Base-by-base conservation (phyloP, 1,139 yeast species). In the Lipomyces yarrowii region DNA sequence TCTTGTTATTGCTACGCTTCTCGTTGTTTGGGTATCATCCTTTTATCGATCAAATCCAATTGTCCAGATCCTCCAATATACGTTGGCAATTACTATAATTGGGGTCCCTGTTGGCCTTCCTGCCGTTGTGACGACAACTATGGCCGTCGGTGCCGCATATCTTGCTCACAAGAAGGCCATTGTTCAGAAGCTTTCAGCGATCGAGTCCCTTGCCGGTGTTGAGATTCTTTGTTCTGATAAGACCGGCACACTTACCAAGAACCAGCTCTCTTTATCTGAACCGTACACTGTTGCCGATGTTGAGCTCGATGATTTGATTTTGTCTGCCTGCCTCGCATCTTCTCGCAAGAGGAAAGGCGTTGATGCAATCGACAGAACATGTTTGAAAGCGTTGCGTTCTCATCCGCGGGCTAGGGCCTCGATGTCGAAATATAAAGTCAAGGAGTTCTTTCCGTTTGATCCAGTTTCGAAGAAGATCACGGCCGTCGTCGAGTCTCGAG, bases 81-180 rank as follows among this genome's bases (percentile, higher is more conserved):
- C 89, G 75, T 85, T 94, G 80, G 97, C 97, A 75, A 91, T 93
- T 80, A 92, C 97, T 83, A 91, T 93, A 83, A 90, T 94, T 77
- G 98, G 98, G 89, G 98, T 94, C 75, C 98, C 98, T 82, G 98
- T 92, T 77, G 98, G 98, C 89, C 87, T 93, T 80, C 98, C 98
- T 82, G 98, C 97, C 81, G 98, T 93, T 78, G 97, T 93, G 76
- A 93, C 98, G 85, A 93, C 98, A 77, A 93, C 98, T 81, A 91
- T 93, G 96, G 98, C 98, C 81, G 98, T 92, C 81, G 98, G 98
- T 87, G 98, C 98, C 80, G 97, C 98, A 79, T 91, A 91, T 91
- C 86, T 93, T 79, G 98, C 98, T 78, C 91, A 91, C 87, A 91
- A 92, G 83, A 92, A 91, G 84, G 98, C 98, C 76, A 93, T 93